phyloP scores from a whole-genome alignment of 2,329 filamentous ascomycete species.

The Cercospora sojina region DNA sequence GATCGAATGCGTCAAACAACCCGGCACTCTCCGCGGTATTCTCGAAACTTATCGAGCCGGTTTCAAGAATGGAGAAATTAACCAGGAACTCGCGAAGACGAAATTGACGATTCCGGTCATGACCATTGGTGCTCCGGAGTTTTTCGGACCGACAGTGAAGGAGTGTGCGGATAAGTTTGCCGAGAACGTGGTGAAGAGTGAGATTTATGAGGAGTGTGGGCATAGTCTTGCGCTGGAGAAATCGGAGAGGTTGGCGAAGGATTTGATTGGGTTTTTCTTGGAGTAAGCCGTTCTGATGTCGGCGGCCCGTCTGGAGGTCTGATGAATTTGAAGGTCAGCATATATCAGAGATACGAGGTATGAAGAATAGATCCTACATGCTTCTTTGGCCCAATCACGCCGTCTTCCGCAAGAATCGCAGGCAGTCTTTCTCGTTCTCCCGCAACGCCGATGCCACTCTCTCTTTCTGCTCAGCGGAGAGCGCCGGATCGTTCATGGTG shows the following conservation, averaged over 20 bases:
- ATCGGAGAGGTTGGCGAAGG: constrained; percentile 33
- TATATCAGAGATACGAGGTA: not conserved
- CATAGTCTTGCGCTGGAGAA: constrained; percentile 40
- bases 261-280: constrained; percentile 33
- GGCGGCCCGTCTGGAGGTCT: not conserved
- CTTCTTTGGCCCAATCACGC: not conserved
- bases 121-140: constrained; percentile 40
- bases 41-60: constrained; percentile 39
- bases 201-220: constrained; percentile 40
- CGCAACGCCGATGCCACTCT: not conserved
- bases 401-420: not conserved
- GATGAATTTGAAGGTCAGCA: not conserved
- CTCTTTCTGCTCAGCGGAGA: not conserved
- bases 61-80: constrained; percentile 38
- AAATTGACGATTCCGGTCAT: constrained; percentile 37
- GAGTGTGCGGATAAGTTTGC: constrained; percentile 36
- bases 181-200: constrained; percentile 33
- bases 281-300: not conserved
- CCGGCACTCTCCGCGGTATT: constrained; percentile 38
- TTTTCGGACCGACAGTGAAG: constrained; percentile 38
- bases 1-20: constrained; percentile 37
- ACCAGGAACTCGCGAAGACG: constrained; percentile 32
- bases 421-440: not conserved
- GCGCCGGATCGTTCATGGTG: not conserved
- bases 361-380: not conserved